Conservation (phyloP, 2,329 filamentous ascomycete genomes). For the Cylindrodendrum hubeiense region DNA sequence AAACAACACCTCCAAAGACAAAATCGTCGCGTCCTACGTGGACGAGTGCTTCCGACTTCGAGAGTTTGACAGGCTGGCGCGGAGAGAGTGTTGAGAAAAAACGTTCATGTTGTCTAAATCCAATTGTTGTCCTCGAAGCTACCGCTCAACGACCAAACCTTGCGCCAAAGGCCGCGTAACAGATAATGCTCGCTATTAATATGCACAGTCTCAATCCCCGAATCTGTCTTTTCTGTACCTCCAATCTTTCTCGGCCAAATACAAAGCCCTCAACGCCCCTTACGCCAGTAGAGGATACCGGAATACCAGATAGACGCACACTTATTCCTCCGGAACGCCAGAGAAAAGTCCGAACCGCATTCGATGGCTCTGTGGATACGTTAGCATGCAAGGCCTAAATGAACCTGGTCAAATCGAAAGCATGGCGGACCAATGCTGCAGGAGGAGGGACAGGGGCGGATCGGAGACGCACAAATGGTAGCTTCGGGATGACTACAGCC, state of each 20-base stretch:
- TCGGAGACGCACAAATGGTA: conserved; percentile 83
- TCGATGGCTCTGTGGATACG: conserved; percentile 73
- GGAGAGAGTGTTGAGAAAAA: conserved; percentile 29
- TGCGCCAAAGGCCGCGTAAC: conserved; percentile 46
- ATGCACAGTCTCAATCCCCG: conserved; percentile 41
- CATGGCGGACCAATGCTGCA: background rate
- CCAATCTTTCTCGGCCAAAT: conserved; percentile 39
- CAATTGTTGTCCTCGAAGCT: conserved; percentile 48
- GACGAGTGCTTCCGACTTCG: background rate
- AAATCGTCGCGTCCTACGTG: background rate
- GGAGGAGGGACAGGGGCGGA: conserved; percentile 5
- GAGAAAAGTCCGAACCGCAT: conserved; percentile 83
- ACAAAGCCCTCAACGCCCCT: conserved; percentile 43
- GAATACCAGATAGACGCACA: conserved; percentile 24
- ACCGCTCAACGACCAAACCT: conserved; percentile 45
- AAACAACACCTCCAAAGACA: background rate
- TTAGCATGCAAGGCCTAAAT: conserved; percentile 39
- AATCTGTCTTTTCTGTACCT: conserved; percentile 36
- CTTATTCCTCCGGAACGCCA: conserved; percentile 71
- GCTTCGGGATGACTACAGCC: conserved; percentile 93
- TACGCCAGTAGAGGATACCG: conserved; percentile 39
- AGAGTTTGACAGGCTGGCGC: background rate
- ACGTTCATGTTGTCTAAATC: conserved; percentile 44
- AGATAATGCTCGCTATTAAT: conserved; percentile 53
- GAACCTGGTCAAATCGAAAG: background rate